phyloP scores from a whole-genome alignment of 2,329 filamentous ascomycete genomes.

The Myriosclerotinia scirpicola region DNA sequence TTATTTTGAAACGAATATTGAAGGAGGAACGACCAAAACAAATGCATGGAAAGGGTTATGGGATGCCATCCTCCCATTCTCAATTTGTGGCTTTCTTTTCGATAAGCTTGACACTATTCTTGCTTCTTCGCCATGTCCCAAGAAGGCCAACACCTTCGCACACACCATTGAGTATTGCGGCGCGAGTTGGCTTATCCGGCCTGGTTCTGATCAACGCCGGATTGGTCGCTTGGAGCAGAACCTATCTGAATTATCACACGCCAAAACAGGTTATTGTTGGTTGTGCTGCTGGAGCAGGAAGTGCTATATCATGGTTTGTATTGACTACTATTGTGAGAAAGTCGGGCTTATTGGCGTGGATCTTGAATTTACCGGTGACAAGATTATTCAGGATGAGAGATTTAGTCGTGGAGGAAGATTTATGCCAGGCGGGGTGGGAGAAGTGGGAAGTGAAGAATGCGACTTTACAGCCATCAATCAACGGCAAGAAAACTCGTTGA shows the following conservation, averaged over 20 bases:
- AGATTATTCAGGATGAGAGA: constrained; percentile 75
- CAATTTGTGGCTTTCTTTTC: constrained; percentile 95
- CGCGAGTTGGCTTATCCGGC: constrained; percentile 57
- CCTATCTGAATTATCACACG: constrained; percentile 94
- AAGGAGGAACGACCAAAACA: constrained; percentile 85
- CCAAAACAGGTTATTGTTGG: constrained; percentile 83
- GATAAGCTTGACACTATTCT: constrained; percentile 78
- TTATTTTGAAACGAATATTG: constrained; percentile 82
- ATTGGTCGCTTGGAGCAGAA: constrained; percentile 74
- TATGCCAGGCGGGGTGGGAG: constrained; percentile 91
- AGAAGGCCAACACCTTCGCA: constrained; percentile 44
- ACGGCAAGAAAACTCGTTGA: constrained; percentile 37
- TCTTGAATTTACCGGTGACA: constrained; percentile 63
- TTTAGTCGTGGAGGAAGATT: constrained; percentile 81
- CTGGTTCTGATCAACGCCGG: constrained; percentile 61
- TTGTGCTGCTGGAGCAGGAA: constrained; percentile 65
- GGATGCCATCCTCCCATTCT: constrained; percentile 94
- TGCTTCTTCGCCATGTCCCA: constrained; percentile 75
- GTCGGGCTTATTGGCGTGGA: constrained; percentile 70
- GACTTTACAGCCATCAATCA: constrained; percentile 40
- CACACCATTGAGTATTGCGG: constrained; percentile 58
- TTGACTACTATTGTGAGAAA: constrained; percentile 66
- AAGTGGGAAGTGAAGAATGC: constrained; percentile 65
- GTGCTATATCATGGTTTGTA: constrained; percentile 76
- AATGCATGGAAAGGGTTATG: constrained; percentile 88